phyloP scores from a whole-genome alignment of 495 filamentous ascomycete genomes.

The Penicillium manginii region DNA sequence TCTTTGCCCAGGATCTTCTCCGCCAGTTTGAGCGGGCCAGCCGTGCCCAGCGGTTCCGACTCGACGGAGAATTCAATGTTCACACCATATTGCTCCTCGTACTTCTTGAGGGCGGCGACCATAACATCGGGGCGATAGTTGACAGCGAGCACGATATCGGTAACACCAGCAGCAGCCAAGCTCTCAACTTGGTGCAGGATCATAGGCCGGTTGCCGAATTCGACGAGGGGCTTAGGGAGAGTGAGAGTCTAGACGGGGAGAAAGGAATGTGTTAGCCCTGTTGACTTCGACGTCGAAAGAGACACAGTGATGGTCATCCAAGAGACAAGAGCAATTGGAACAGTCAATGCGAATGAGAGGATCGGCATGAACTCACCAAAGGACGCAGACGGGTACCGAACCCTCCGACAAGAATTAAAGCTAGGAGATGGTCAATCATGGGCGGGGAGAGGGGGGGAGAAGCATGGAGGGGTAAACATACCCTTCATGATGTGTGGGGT shows the following conservation, averaged over 20 bases:
- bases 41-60: slow-evolving; percentile 91
- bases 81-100: slow-evolving; percentile 88
- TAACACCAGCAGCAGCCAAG: slow-evolving; percentile 92
- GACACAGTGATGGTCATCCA: background rate
- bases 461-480: slow-evolving; percentile 31
- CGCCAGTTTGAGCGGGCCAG: slow-evolving; percentile 93
- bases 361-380: slow-evolving; percentile 69
- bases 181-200: slow-evolving; percentile 98
- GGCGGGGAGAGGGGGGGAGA: slow-evolving; percentile 13
- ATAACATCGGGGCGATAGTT: slow-evolving; percentile 99
- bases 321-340: slow-evolving; percentile 13
- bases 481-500: slow-evolving; percentile 53
- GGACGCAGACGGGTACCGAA: slow-evolving; percentile 98
- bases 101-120: slow-evolving; percentile 78
- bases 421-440: slow-evolving; percentile 50
- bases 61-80: slow-evolving; percentile 97
- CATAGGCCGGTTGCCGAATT: slow-evolving; percentile 99
- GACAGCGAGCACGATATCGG: slow-evolving; percentile 96
- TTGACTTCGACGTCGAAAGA: background rate
- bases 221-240: slow-evolving; percentile 94
- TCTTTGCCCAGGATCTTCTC: slow-evolving; percentile 94
- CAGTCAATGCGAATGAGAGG: slow-evolving; percentile 16
- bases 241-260: slow-evolving; percentile 75
- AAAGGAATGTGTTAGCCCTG: slow-evolving; percentile 14
- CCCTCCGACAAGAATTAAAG: slow-evolving; percentile 98